Percentiles rank a stretch among this genome's conserved stretches.
Conservation (phyloP, 1,284 basidiomycete genomes). For the Mycosarcoma mackinlayi region DNA sequence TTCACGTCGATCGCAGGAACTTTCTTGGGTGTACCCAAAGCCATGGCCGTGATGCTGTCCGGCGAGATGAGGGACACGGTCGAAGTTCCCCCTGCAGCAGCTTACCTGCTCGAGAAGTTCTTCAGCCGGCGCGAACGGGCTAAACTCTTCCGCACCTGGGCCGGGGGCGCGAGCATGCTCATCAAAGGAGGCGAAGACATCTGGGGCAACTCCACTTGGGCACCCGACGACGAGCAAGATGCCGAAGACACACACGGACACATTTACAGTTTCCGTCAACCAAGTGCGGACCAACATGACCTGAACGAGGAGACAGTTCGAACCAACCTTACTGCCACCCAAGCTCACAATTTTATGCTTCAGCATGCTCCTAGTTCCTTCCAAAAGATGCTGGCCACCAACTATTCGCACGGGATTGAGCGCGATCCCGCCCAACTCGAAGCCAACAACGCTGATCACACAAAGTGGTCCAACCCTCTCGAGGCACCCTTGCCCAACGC, state of each 20-base stretch:
- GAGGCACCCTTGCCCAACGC: slow-evolving; percentile 83
- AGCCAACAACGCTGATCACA: slow-evolving; percentile 66
- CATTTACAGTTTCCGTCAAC: slow-evolving; percentile 80
- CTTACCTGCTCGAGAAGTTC: slow-evolving; percentile 75
- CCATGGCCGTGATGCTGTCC: slow-evolving; percentile 93
- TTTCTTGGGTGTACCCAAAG: slow-evolving; percentile 82
- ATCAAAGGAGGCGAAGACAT: slow-evolving; percentile 84
- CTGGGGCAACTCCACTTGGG: slow-evolving; percentile 79
- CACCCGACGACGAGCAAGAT: slow-evolving; percentile 59
- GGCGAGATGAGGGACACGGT: slow-evolving; percentile 92
- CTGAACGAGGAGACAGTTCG: slow-evolving; percentile 42
- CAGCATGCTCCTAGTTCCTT: slow-evolving; percentile 85
- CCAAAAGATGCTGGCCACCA: slow-evolving; percentile 83
- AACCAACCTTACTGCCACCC: slow-evolving; percentile 77
- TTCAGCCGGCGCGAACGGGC: slow-evolving; percentile 91
- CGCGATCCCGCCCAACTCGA: slow-evolving; percentile 72
- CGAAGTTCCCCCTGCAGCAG: slow-evolving; percentile 85
- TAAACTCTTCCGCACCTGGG: slow-evolving; percentile 92
- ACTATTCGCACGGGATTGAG: slow-evolving; percentile 95
- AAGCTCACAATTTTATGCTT: slow-evolving; percentile 83
- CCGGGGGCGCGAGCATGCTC: slow-evolving; percentile 80
- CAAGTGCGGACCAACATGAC: slow-evolving; percentile 32
- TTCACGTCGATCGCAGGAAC: slow-evolving; percentile 81
- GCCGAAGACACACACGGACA: slow-evolving; percentile 73
- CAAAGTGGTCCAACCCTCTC: slow-evolving; percentile 89